phyloP scores from a whole-genome alignment of 2,329 filamentous ascomycete species.

The Helotiales sp. region DNA sequence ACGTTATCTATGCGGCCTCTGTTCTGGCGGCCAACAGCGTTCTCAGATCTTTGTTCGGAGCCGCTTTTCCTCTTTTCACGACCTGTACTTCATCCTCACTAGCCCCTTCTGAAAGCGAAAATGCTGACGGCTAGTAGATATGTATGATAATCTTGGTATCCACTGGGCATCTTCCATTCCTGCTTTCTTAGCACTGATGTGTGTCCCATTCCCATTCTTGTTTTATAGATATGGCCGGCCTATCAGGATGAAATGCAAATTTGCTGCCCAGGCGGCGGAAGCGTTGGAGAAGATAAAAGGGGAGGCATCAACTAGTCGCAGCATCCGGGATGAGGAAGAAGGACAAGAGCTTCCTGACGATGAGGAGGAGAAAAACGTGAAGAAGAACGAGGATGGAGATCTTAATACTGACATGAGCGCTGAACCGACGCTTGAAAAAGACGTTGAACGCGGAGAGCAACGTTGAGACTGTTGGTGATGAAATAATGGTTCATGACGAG shows the following conservation, averaged over 20 bases:
- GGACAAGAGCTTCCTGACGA: neutral
- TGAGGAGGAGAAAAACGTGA: neutral
- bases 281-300: neutral
- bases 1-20: slow-evolving; percentile 75
- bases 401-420: neutral
- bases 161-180: slow-evolving; percentile 42
- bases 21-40: slow-evolving; percentile 73
- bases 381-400: neutral
- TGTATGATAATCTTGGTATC: slow-evolving; percentile 41
- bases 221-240: slow-evolving; percentile 35
- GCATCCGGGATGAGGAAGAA: neutral
- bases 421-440: neutral
- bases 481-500: neutral
- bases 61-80: slow-evolving; percentile 73
- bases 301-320: too few relatives aligned
- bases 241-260: slow-evolving; percentile 31
- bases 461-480: neutral
- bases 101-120: neutral
- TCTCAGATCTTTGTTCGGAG: slow-evolving; percentile 70
- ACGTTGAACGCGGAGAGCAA: neutral
- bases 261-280: slow-evolving; percentile 47
- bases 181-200: slow-evolving; percentile 35
- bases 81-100: slow-evolving; percentile 33
- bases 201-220: slow-evolving; percentile 39
- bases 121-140: slow-evolving; percentile 26